Evolutionary conservation across 78 protist species (phyloP).

Genomic region (Chrysochromulina tobinii): DNA sequence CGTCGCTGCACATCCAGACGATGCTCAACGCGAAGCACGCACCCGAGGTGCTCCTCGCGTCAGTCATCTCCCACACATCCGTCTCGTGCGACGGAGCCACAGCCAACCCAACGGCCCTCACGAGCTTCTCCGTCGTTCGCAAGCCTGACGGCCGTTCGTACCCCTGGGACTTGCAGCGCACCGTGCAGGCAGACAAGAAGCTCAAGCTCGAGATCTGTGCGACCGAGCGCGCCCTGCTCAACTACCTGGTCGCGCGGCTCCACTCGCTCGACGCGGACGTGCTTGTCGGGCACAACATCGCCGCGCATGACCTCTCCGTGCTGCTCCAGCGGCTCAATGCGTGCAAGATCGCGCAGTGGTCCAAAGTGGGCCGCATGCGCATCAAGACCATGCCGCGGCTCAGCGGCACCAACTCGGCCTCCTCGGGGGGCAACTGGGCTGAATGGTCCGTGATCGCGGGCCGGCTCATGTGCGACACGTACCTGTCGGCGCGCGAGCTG

Average conservation of each 20-base stretch:
- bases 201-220: not conserved
- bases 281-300: conserved; percentile 86
- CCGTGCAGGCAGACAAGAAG: not conserved
- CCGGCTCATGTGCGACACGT: conserved; percentile 82
- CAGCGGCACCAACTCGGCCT: not conserved
- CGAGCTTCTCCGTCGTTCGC: conserved; percentile 35
- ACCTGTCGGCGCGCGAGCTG: conserved; percentile 53
- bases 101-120: not conserved
- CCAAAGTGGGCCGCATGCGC: conserved; percentile 79
- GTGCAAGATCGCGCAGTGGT: conserved; percentile 71
- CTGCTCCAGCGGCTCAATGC: conserved; percentile 84
- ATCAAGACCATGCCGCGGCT: conserved; percentile 52
- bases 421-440: not conserved
- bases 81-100: conserved; percentile 49
- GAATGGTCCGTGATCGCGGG: conserved; percentile 47
- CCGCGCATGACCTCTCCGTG: conserved; percentile 82
- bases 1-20: conserved; percentile 53
- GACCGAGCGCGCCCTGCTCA: conserved; percentile 56
- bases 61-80: not conserved
- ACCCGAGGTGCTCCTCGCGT: conserved; percentile 36
- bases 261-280: conserved; percentile 78
- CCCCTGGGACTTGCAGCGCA: not conserved
- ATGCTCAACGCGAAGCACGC: not conserved
- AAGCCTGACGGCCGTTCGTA: conserved; percentile 28
- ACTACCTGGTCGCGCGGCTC: conserved; percentile 53